Evolutionary conservation across 164 flowering plant species (phyloP), one percentile per base, ranked within the genome.

Genomic region (Akebia trifoliata): DNA sequence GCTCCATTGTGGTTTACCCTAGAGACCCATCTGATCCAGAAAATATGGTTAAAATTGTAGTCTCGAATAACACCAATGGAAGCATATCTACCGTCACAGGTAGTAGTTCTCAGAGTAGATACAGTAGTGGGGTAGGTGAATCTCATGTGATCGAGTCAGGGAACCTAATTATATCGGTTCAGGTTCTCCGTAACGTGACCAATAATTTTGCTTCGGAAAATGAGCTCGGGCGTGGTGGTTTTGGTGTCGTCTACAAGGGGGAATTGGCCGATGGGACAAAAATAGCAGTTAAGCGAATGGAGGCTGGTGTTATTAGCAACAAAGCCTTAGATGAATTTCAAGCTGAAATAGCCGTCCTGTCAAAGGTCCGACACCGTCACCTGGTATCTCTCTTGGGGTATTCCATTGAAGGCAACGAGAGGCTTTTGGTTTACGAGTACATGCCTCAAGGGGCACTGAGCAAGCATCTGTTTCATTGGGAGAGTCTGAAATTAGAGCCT

Each of bases 211-310:
- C 87, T 3, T 68, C 77, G 15, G 80, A 81, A 62, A 80, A 87
- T 59, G 85, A 76, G 74, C 78, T 83, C 11, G 92, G 95, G 0
- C 76, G 85, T 24, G 95, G 95, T 39, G 95, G 95, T 20, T 87
- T 87, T 71, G 92, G 92, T 21, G 64, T 64, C 1, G 95, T 85
- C 58, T 87, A 87, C 29, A 81, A 73, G 64, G 95, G 95, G 15
- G 86, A 75, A 37, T 69, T 87, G 31, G 83, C 78, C 9, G 86
- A 83, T 68, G 95, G 92, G 38, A 81, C 87, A 10, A 61, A 63
- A 50, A 74, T 87, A 61, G 95, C 95, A 31, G 95, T 87, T 10
- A 87, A 87, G 68, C 80, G 95, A 69, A 87, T 87, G 95, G 95
- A 87, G 54, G 68, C 78, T 35, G 75, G 80, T n/a, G 71, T 65